Evolutionary conservation across 352 stramenopile species (phyloP).

Genomic region (Pythium sukuiense): DNA sequence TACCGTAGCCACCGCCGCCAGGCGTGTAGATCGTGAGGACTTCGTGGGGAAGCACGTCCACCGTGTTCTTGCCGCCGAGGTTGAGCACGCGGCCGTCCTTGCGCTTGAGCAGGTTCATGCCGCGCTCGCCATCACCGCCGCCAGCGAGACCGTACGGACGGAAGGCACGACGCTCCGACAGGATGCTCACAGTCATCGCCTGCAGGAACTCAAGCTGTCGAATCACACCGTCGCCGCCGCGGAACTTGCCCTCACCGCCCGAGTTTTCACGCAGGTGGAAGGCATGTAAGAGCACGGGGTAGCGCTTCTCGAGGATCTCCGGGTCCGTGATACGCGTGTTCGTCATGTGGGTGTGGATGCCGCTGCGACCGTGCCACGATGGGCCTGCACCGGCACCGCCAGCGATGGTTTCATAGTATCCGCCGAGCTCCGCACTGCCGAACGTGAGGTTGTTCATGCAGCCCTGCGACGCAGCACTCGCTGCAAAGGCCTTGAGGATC

Average conservation of each 20-base stretch:
- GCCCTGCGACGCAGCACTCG: constrained; percentile 96
- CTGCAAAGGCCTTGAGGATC: constrained; percentile 95
- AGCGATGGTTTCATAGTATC: constrained; percentile 99
- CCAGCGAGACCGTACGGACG: constrained; percentile 95
- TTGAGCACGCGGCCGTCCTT: constrained; percentile 70
- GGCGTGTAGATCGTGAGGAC: constrained; percentile 95
- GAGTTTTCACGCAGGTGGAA: constrained; percentile 87
- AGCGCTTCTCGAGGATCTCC: constrained; percentile 98
- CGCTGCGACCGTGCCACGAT: constrained; percentile 95
- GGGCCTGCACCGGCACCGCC: constrained; percentile 96
- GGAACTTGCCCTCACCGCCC: constrained; percentile 90
- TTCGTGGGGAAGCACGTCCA: constrained; percentile 91
- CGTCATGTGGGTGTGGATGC: constrained; percentile 99
- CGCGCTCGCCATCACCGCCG: constrained; percentile 86
- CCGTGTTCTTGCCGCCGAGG: constrained; percentile 93
- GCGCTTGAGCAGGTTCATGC: constrained; percentile 92
- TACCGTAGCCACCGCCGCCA: constrained; percentile 94
- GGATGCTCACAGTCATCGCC: constrained; percentile 95
- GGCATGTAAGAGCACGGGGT: constrained; percentile 85
- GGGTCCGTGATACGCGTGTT: constrained; percentile 99
- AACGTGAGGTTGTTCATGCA: constrained; percentile 99
- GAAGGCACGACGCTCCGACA: constrained; percentile 96
- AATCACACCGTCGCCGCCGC: constrained; percentile 95
- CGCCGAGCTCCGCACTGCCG: constrained; percentile 91
- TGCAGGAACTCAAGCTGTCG: constrained; percentile 95